Conservation (phyloP, 176 grass and related monocot species). For the Rhynchospora pubera region DNA sequence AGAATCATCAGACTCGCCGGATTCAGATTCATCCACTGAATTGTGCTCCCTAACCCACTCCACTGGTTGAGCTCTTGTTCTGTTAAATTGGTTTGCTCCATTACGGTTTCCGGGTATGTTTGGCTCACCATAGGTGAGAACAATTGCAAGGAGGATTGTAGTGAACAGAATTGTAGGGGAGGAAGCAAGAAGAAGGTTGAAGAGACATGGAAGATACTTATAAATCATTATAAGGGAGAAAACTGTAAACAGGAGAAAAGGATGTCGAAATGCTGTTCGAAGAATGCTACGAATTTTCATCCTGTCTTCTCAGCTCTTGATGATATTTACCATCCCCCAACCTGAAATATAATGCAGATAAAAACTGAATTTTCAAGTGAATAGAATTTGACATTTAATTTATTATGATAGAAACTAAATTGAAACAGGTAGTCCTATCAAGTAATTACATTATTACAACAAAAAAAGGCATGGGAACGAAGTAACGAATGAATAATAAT, state of each 20-base stretch:
- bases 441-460: neutral
- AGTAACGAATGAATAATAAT: too few relatives aligned
- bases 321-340: slow-evolving; percentile 1
- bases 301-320: slow-evolving; percentile 1
- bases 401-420: neutral
- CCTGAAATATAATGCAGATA: neutral
- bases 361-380: neutral
- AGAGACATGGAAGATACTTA: slow-evolving; percentile 18
- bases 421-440: neutral
- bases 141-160: slow-evolving; percentile 24
- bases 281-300: slow-evolving; percentile 15
- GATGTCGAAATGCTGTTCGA: slow-evolving; percentile 19
- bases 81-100: neutral
- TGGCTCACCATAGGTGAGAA: slow-evolving; percentile 29
- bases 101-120: slow-evolving; percentile 15
- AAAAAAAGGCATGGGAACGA: neutral
- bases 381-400: neutral
- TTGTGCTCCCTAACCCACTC: neutral
- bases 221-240: slow-evolving; percentile 21
- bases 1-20: neutral
- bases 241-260: slow-evolving; percentile 12
- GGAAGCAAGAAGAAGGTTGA: slow-evolving; percentile 3
- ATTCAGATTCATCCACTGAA: neutral
- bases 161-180: slow-evolving; percentile 26
- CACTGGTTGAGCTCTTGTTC: neutral